Base-by-base conservation (phyloP, 2,329 filamentous ascomycete species). In the Microcyclosporella mali region DNA sequence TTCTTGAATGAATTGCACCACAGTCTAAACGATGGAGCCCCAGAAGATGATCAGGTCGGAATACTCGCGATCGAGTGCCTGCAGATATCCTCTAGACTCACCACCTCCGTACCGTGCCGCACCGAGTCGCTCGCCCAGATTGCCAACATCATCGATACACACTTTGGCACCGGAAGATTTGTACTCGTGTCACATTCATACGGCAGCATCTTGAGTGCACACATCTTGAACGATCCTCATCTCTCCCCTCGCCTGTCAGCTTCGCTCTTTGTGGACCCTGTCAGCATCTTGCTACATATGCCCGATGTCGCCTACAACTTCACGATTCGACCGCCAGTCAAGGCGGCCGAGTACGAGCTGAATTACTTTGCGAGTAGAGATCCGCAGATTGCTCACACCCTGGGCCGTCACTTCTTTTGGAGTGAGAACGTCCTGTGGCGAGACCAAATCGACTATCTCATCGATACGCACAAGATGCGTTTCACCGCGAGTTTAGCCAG, bases 261-360 rank as follows among this genome's bases (percentile, higher is more conserved):
- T 1, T 64, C 71, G 28, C 59, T 75, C 2, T 71, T 78, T 11
- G 70, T 84, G 12, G 70, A 86, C 56, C 83, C 83, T 0, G 79
- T 86, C 8, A 78, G 74, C 17, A 72, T 86, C 41, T 64, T 85
- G 42, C 69, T 87, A 27, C 82, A 87, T 58, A 70, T 83, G 28
- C 82, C 82, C 1, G 72, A 83, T 47, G 79, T 86, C 25, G 80
- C 82, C 9, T 85, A 79, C 68, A 87, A 86, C 63, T 86, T 87
- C 58, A 81, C 76, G 9, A 66, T 72, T 4, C 52, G 56, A 4
- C 32, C 49, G 11, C 60, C 58, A 0, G 45, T 47, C 66, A 75
- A 43, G 1, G 81, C 83, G n/a, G 84, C 83, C 49, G 81, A 87
- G 61, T 81, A 77, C 68, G 75, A 82, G 58, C 66, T 87, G 11